A percentile compares a stretch with the other conserved stretches of the same genome.
Evolutionary conservation across 2,329 filamentous ascomycete genomes (phyloP).

Genomic region (Saccharata proteae): DNA sequence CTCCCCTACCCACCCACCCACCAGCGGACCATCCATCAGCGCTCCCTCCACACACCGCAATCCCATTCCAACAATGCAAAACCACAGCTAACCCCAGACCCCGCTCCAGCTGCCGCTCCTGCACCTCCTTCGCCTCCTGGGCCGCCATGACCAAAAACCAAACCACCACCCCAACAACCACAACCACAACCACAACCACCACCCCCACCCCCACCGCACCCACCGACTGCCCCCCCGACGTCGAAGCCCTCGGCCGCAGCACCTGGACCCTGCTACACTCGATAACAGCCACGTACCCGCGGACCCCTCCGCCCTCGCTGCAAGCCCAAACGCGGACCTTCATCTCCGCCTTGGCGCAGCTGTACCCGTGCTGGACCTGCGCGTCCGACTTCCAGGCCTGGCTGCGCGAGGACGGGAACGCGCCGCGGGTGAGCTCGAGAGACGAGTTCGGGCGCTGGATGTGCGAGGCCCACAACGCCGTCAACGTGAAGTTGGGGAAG

Average conservation of each 20-base stretch:
- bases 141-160: constrained; percentile 39
- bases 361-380: constrained; percentile 95
- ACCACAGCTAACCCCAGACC: constrained; percentile 3
- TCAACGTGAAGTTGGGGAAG: constrained; percentile 86
- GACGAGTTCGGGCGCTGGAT: constrained; percentile 72
- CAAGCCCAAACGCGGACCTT: constrained; percentile 70
- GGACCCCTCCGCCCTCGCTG: constrained; percentile 51
- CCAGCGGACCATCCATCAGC: constrained; percentile 12
- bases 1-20: constrained; percentile 2
- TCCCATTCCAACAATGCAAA: too few relatives aligned
- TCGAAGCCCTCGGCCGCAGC: constrained; percentile 72
- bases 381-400: constrained; percentile 82
- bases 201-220: constrained; percentile 26
- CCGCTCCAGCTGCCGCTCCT: constrained; percentile 56
- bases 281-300: constrained; percentile 78
- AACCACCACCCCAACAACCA: constrained; percentile 13
- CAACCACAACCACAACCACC: constrained; percentile 9
- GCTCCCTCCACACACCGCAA: too few relatives aligned
- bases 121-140: constrained; percentile 51
- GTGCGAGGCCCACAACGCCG: constrained; percentile 77
- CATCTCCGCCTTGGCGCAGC: constrained; percentile 64
- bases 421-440: constrained; percentile 45
- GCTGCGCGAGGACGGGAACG: constrained; percentile 54
- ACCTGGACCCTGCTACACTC: constrained; percentile 92
- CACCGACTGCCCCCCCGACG: constrained; percentile 76